Percentiles rank a stretch among this genome's conserved stretches.
phyloP scores from a whole-genome alignment of 148 eudicot species.

The Persicaria maculosa region DNA sequence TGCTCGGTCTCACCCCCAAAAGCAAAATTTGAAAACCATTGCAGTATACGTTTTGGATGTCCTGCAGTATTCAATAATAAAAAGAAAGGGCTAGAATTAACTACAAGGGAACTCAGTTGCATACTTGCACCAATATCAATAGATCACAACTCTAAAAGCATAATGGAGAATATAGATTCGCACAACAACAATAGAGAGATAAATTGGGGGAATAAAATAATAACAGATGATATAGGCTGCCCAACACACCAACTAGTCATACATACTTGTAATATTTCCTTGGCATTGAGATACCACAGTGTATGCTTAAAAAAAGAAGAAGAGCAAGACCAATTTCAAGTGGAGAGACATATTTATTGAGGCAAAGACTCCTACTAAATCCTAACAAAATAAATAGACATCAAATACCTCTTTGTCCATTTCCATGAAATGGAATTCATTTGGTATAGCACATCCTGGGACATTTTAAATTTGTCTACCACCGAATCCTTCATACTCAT shows the following conservation, averaged over 20 bases:
- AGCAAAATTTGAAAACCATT: slow-evolving; percentile 83
- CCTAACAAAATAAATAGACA: neutral
- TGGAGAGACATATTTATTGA: neutral
- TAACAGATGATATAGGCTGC: neutral
- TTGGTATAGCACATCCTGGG: neutral
- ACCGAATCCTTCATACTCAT: neutral
- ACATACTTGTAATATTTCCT: neutral
- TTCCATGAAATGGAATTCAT: neutral
- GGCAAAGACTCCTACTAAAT: neutral
- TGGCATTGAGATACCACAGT: neutral
- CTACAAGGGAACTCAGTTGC: neutral
- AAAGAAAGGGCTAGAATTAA: slow-evolving; percentile 17
- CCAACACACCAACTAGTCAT: neutral
- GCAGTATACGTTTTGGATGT: slow-evolving; percentile 63
- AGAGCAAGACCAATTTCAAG: no score
- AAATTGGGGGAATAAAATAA: neutral
- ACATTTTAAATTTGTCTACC: neutral
- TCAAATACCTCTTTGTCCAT: neutral
- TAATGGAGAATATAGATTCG: neutral
- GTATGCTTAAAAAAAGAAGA: no score
- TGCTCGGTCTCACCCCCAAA: slow-evolving; percentile 46
- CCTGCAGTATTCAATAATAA: slow-evolving; percentile 42
- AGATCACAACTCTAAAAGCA: neutral
- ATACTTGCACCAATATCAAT: neutral
- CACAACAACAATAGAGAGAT: neutral